These are phyloP conservation scores for Hypoxylon trugodes DNA, from an alignment of 495 filamentous ascomycete species.

Conservation along the genomic window DNA sequence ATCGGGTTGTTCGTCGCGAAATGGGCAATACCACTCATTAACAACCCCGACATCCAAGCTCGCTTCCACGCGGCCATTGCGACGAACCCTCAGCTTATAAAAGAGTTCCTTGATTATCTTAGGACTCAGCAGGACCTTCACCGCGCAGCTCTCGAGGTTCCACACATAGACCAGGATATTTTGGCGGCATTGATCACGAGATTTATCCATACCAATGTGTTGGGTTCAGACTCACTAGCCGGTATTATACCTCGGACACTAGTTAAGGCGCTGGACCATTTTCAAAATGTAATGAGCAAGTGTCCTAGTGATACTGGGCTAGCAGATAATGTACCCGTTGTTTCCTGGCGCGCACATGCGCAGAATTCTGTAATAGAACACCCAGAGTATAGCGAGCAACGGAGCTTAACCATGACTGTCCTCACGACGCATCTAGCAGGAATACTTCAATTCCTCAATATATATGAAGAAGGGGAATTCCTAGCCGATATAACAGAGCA, in stretches of 20 bases:
- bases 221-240: neutral
- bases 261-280: too few relatives aligned
- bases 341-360: too few relatives aligned
- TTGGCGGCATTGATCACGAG: constrained; percentile 45
- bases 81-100: neutral
- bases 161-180: constrained; percentile 47
- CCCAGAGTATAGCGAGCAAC: too few relatives aligned
- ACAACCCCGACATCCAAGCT: neutral
- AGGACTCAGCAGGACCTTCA: neutral
- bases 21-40: neutral
- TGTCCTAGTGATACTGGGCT: too few relatives aligned
- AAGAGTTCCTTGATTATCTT: neutral
- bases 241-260: neutral
- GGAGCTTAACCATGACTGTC: too few relatives aligned
- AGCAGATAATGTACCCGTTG: too few relatives aligned
- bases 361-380: too few relatives aligned
- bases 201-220: constrained; percentile 28
- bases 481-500: neutral
- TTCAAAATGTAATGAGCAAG: too few relatives aligned
- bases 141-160: neutral
- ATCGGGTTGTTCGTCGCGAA: neutral
- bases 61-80: neutral
- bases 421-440: constrained; percentile 19
- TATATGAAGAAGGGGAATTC: constrained; percentile 28
- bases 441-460: constrained; percentile 28